Base-by-base conservation (phyloP, 805 yeast species). In the Cyberlindnera maritima region DNA sequence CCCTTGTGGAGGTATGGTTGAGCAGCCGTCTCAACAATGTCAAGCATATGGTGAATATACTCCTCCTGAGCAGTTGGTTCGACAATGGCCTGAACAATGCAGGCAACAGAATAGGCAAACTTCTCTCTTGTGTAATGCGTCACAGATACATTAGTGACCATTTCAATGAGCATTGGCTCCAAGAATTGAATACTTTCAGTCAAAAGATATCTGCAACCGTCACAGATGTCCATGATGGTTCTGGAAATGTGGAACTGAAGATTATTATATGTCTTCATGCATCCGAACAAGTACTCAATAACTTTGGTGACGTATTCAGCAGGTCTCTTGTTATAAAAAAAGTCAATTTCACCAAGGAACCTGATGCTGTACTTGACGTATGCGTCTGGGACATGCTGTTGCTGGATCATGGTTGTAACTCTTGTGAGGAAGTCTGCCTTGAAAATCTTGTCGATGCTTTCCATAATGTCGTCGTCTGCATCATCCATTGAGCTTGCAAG, bases 191-290 rank as follows among this genome's bases (percentile, higher is more conserved):
- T 60, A 39, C 73, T 72, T 2, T 53, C 63, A 1, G 62, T 49
- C 38, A 83, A 57, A 12, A 69, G 65, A 5, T 53, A 47, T 43
- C 83, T 65, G 47, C 85, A 78, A 26, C 72, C 75, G 50, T 79
- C 77, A 59, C 86, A 80, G 9, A 83, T 76, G 29, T 71, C 74
- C 19, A 80, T 66, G 13, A 87, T 78, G 0, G 92, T 80, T 46
- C 75, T 73, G 0, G 85, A 76, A 7, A 81, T 71, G 1, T 67
- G 58, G 11, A 66, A 52, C 38, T 75, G 70, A 26, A 67, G 55
- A 7, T 52, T 31, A 8, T 63, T 54, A 19, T 56, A 53, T 3
- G 32, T 37, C 38, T 59, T 60, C 32, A 76, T 53, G 13, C 70
- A 65, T 4, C 64, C 43, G 68, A 84, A 81, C 15, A 83, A 60